Evolutionary conservation across 2,329 filamentous ascomycete species (phyloP).

Genomic region (Fusarium sororula): DNA sequence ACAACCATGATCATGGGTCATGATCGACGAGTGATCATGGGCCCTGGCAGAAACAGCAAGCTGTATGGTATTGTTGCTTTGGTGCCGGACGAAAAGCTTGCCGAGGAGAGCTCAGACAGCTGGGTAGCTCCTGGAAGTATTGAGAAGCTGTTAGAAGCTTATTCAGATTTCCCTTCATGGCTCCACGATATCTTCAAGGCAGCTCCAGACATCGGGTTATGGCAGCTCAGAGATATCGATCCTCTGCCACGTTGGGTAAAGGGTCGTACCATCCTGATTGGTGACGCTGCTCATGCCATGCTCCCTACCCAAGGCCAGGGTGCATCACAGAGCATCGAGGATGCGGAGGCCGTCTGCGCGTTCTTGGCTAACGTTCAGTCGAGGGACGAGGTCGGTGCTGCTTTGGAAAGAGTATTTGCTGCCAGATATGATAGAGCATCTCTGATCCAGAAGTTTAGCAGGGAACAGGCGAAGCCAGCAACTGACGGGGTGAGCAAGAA

Average conservation of each 20-base stretch:
- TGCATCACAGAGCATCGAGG: constrained; percentile 12
- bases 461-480: constrained; percentile 33
- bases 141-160: constrained; percentile 27
- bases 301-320: constrained; percentile 10
- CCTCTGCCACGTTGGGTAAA: constrained; percentile 9
- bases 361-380: not conserved
- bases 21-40: constrained; percentile 37
- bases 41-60: constrained; percentile 27
- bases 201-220: not conserved
- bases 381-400: not conserved
- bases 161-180: constrained; percentile 16
- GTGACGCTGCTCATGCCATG: constrained; percentile 14
- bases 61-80: constrained; percentile 33
- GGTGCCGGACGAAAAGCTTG: constrained; percentile 30
- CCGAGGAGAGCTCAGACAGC: constrained; percentile 29
- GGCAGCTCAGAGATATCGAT: constrained; percentile 17
- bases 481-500: constrained; percentile 24
- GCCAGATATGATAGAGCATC: constrained; percentile 21
- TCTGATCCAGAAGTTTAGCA: constrained; percentile 34
- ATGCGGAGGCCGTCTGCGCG: constrained; percentile 1
- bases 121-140: constrained; percentile 35
- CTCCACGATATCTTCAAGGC: constrained; percentile 3
- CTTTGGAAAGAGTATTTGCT: constrained; percentile 4
- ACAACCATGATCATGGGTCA: constrained; percentile 37
- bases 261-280: constrained; percentile 4